phyloP scores from a whole-genome alignment of 2,329 filamentous ascomycete genomes.

The Chaetothyriales sp. region DNA sequence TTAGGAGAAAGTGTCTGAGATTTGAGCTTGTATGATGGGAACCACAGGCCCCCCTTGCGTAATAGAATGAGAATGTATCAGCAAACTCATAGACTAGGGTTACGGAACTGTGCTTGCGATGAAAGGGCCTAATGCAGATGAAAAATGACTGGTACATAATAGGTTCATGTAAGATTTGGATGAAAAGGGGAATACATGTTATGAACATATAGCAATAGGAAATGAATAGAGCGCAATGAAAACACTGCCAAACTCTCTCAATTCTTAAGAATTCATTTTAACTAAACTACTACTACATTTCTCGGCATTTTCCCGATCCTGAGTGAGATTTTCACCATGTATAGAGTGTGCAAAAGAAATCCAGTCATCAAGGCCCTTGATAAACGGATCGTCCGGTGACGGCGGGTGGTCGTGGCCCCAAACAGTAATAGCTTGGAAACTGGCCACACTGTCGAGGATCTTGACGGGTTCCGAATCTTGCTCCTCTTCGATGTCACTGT shows the following conservation, averaged over 20 bases:
- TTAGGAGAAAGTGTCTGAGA: not conserved
- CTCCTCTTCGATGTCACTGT: slow-evolving; percentile 33
- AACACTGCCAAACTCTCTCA: not conserved
- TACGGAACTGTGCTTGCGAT: not conserved
- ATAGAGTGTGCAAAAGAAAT: slow-evolving; percentile 57
- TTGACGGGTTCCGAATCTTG: slow-evolving; percentile 38
- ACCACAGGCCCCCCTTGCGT: not conserved
- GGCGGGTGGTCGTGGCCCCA: slow-evolving; percentile 67
- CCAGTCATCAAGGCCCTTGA: slow-evolving; percentile 70
- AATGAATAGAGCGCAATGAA: not conserved
- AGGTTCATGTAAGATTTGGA: not conserved
- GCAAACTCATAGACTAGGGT: not conserved
- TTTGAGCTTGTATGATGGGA: not conserved
- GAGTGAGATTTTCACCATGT: slow-evolving; percentile 18
- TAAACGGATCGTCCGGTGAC: slow-evolving; percentile 54
- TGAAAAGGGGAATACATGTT: not conserved
- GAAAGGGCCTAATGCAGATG: not conserved
- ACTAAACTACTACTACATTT: not conserved
- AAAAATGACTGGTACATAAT: no score
- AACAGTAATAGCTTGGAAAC: slow-evolving; percentile 63
- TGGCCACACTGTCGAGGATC: slow-evolving; percentile 47
- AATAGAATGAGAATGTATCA: not conserved
- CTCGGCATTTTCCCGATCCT: not conserved
- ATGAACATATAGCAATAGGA: not conserved
- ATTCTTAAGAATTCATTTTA: not conserved